Base-by-base conservation (phyloP, 2,329 filamentous ascomycete species). In the Curvularia sp. region DNA sequence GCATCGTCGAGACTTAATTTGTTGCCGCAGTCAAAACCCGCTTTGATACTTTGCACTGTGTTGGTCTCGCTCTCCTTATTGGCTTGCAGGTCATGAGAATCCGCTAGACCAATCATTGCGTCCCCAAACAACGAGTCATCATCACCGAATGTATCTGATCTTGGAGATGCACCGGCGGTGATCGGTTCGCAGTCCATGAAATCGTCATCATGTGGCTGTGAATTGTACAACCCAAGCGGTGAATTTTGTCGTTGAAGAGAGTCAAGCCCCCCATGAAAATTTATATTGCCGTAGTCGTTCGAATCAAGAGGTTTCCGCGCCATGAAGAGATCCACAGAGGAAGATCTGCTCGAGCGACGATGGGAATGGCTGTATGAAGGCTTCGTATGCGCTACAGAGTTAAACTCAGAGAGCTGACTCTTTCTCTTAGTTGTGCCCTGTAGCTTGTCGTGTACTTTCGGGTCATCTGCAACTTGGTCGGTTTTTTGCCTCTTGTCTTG, bases 271-370 rank as follows among this genome's bases (percentile, higher is more conserved):
- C 69, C 65, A 7, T 68, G 65, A 18, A 70, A 44, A 0, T 53
- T 42, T 13, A 67, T 30, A n/a, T 73, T 67, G 28, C 69, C 70
- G 46, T 77, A 76, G 38, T 76, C 70, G 57, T 70, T 75, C 18
- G 70, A 69, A 4, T 49, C 48, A 3, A 47, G 35, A 2, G 49
- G 28, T 3, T 41, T 56, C 18, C 46, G 47, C 1, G 30, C 2
- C 0, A 22, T 1, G 0, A 49, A 15, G 3, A 52, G 46, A n/a
- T 53, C 49, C 41, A 74, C 49, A 39, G 74, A 76, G 0, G 67
- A 68, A 13, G 72, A 60, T 3, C 52, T 64, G 44, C 70, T 63
- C 1, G 65, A 56, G 3, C 66, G 68, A 18, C 66, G 68, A 44
- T 62, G 55, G 2, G 58, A 67, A 50, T 75, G 72, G 20, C 59